Evolutionary conservation across 495 filamentous ascomycete species (phyloP), one percentile per base, ranked within the genome.

Genomic region (Filosporella fistucella): DNA sequence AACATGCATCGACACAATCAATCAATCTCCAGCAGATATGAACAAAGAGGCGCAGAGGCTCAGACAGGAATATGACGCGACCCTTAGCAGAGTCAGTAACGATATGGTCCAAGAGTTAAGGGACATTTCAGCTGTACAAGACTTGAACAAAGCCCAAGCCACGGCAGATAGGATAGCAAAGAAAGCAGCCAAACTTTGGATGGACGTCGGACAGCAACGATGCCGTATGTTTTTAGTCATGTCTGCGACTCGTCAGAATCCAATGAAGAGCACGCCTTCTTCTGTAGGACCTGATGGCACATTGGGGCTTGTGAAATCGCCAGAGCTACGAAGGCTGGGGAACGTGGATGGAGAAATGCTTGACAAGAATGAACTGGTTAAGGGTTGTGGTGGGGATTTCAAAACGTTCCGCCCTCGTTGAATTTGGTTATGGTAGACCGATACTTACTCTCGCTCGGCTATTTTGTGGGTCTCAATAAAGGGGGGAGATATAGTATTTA

Each of bases 201-300:
- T 52, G 13, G 49, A 52, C 6, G 42, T 45, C n/a, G 41, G 30
- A 2, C 41, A 45, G 25, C 49, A 45, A 34, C 41, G 49, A 32
- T 39, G 33, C 23, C 41, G 49, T 3, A 30, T 52, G 21, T 45
- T 30, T 20, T 29, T 52, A n/a, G n/a, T n/a, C n/a, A n/a, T n/a
- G n/a, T n/a, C n/a, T n/a, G n/a, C n/a, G n/a, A n/a, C n/a, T n/a
- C n/a, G n/a, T n/a, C n/a, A n/a, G n/a, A n/a, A n/a, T n/a, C n/a
- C n/a, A n/a, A n/a, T n/a, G n/a, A n/a, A n/a, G n/a, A n/a, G n/a
- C n/a, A n/a, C n/a, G n/a, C n/a, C n/a, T n/a, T n/a, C n/a, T n/a
- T 22, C 26, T 3, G 16, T 36, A 22, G 22, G 16, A n/a, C 11
- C 3, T 14, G 14, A 18, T 21, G 37, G 24, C 13, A 2, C 5